Conservation (phyloP, 2,329 filamentous ascomycete genomes). For the Bisporella sp. region DNA sequence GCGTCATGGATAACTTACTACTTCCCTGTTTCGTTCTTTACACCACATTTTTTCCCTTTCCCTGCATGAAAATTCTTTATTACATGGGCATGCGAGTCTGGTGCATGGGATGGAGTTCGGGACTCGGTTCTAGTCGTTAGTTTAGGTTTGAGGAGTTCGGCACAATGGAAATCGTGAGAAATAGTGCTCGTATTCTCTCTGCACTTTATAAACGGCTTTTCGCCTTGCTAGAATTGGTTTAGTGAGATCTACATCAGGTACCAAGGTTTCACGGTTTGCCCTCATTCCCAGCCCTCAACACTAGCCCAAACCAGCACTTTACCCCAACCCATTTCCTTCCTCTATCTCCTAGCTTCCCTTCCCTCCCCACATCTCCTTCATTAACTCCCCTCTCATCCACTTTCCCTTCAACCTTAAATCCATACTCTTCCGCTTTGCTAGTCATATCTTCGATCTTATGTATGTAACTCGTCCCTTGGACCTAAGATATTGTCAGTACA, state of each 20-base stretch:
- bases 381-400: conserved; percentile 39
- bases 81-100: not conserved
- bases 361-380: conserved; percentile 30
- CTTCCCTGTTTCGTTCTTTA: not conserved
- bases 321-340: conserved; percentile 55
- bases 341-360: conserved; percentile 47
- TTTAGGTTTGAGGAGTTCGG: too few relatives aligned
- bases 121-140: too few relatives aligned
- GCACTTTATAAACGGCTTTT: too few relatives aligned
- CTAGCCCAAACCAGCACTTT: not conserved
- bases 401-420: conserved; percentile 36
- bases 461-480: conserved; percentile 51
- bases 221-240: too few relatives aligned
- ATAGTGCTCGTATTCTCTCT: too few relatives aligned
- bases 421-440: conserved; percentile 37
- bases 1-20: conserved; percentile 22
- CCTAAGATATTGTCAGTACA: conserved; percentile 8
- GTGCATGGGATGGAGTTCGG: not conserved
- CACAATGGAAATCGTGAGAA: too few relatives aligned
- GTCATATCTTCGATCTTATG: conserved; percentile 46
- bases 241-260: too few relatives aligned
- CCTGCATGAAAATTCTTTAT: not conserved
- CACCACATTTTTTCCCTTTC: not conserved
- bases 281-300: too few relatives aligned
- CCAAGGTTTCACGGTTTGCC: too few relatives aligned